Conservation (phyloP, 2,329 filamentous ascomycete species). For the Bipolaris gigantea region DNA sequence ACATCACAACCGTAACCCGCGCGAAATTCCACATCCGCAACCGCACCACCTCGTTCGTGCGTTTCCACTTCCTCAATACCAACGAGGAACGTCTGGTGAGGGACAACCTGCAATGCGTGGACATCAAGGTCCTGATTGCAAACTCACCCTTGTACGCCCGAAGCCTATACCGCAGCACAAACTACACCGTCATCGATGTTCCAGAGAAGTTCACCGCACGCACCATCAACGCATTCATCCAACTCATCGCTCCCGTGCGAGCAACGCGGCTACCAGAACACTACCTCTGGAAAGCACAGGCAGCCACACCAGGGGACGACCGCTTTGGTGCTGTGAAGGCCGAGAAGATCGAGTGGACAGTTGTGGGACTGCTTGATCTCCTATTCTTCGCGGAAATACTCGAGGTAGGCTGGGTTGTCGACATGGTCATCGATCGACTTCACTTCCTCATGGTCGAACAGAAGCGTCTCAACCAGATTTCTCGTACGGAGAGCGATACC, state of each 20-base stretch:
- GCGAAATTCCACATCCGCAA: conserved; percentile 6
- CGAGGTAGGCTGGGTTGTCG: background rate
- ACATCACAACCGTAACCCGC: background rate
- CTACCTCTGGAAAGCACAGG: conserved; percentile 2
- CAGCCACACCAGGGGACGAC: background rate
- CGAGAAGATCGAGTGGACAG: conserved; percentile 1
- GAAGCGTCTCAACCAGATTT: background rate
- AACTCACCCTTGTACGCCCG: background rate
- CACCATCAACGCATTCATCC: conserved; percentile 6
- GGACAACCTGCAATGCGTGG: background rate
- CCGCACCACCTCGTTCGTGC: background rate
- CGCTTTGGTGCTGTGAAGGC: background rate
- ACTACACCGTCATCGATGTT: background rate
- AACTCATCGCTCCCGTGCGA: conserved; percentile 1
- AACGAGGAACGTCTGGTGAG: background rate
- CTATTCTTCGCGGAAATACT: background rate
- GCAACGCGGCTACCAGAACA: conserved; percentile 4
- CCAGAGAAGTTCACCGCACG: background rate
- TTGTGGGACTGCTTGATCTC: background rate
- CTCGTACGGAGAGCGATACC: background rate
- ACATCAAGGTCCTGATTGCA: background rate
- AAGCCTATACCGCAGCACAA: background rate
- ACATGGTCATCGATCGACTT: background rate
- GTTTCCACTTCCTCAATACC: background rate
- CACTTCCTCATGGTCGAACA: background rate